Evolutionary conservation across 2,329 filamentous ascomycete genomes (phyloP), one percentile per base, ranked within the genome.

Genomic region (Diplodia mutila): DNA sequence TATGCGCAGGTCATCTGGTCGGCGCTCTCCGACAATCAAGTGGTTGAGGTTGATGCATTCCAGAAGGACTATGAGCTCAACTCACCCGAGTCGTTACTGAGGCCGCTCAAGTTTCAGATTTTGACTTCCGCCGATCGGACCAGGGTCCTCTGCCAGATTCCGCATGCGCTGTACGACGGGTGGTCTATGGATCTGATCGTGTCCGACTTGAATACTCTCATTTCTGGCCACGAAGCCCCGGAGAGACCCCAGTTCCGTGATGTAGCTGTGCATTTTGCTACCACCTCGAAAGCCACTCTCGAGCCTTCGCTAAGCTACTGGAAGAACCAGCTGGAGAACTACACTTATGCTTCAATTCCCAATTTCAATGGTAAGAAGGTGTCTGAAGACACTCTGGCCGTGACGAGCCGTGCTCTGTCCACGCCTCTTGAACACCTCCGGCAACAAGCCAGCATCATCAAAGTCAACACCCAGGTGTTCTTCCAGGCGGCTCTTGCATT

Each of bases 121-220:
- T 71, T 69, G 27, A 61, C 69, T 18, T 61, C 37, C 14, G 72
- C 14, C 59, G 70, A 64, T 37, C 63, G 8, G 21, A 71, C 21
- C 61, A 74, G 4, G 67, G 70, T 57, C 37, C 71, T 80, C 4
- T 76, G 92, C 53, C 83, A 90, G 14, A 81, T 96, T 0, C 93
- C 97, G 75, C 94, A 97, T 78, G 89, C 92, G 0, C 76, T 96
- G 0, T 97, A 97, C 74, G 94, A 97, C 77, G 94, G 93, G n/a
- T 97, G 94, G 94, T 94, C 93, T 0, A 85, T 93, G 74, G 91
- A 97, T 63, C 81, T 94, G 34, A 78, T 96, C 0, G 75, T 92
- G 16, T 80, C 85, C 29, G 92, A 97, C 75, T 79, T 97, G 4
- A 82, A 85, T 4, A 73, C 73, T 0, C 71, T 90, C 1, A 73